A percentile compares a stretch with the other conserved stretches of the same genome.
Evolutionary conservation across 1,284 basidiomycete genomes (phyloP).

Genomic region (Naganishia sp.): DNA sequence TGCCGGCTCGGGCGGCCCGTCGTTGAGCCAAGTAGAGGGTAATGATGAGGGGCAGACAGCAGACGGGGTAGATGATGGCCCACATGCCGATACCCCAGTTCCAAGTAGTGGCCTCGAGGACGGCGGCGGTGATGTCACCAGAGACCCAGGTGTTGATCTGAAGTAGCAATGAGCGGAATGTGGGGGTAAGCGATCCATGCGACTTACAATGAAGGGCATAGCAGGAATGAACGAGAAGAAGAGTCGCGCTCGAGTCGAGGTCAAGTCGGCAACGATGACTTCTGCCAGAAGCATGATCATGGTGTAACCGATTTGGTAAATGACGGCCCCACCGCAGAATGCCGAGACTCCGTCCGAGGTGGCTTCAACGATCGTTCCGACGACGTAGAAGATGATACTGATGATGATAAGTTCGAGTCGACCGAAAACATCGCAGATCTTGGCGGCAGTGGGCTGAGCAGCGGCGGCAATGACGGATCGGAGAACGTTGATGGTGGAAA

Average conservation of each 20-base stretch:
- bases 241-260: conserved; percentile 53
- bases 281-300: conserved; percentile 49
- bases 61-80: conserved; percentile 54
- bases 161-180: not conserved
- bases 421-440: conserved; percentile 53
- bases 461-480: conserved; percentile 45
- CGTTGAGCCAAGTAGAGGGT: conserved; percentile 46
- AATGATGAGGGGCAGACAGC: conserved; percentile 46
- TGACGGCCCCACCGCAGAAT: conserved; percentile 51
- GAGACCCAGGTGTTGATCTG: conserved; percentile 53
- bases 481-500: conserved; percentile 49
- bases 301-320: conserved; percentile 50
- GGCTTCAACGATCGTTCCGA: conserved; percentile 53
- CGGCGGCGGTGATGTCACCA: conserved; percentile 48
- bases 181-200: not conserved
- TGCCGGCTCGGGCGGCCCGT: conserved; percentile 42
- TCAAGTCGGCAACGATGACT: conserved; percentile 55
- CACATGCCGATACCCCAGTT: conserved; percentile 51
- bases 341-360: conserved; percentile 42
- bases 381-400: conserved; percentile 49
- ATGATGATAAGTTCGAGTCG: conserved; percentile 50
- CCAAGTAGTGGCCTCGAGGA: conserved; percentile 49
- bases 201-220: conserved; percentile 48
- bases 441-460: conserved; percentile 46
- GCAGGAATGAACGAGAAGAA: conserved; percentile 55